Base-by-base conservation (phyloP, 2,329 filamentous ascomycete species). In the Fonsecaea erecta region DNA sequence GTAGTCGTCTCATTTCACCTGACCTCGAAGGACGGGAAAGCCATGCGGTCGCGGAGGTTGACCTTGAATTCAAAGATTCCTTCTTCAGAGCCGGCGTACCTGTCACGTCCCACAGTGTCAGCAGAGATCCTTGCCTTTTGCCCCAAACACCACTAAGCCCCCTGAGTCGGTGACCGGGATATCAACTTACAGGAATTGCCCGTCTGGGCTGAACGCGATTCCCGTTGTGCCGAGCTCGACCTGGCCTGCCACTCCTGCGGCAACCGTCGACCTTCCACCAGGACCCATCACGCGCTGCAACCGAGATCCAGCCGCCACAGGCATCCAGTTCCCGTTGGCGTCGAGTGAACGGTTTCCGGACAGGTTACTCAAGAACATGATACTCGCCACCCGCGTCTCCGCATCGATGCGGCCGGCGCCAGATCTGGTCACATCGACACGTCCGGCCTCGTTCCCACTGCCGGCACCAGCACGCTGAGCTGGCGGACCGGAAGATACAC, bases 21-120 rank as follows among this genome's bases (percentile, higher is more conserved):
- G 65, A 77, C 80, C 46, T 75, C 75, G 52, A 81, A 75, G 8
- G 76, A 73, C 26, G 81, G 80, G 65, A 82, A 82, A 9, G 77
- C 80, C 73, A 81, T 82, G 57, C 81, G 79, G 66, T 82, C 80
- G 43, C 77, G 75, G 48, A 80, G 72, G 65, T 83, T 81, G 65
- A 83, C 68, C 46, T 78, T 75, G 67, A 78, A 81, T 69, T 82
- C 79, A 60, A 81, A 81, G 28, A 83, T 82, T 18, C 81, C 81
- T 65, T 80, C 75, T 53, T 81, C 75, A 5, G 80, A 81, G n/a
- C 77, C 81, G 65, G 81, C 76, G 64, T 80, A 83, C 67, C 81
- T 83, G 28, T 30, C 8, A 65, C 26, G 55, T 70, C 60, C 71
- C 43, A 69, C 62, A 7, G 62, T 21, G 30, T 62, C 40, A 56